Conservation (phyloP, 768 basidiomycete genomes). For the Tulasnella sp. region DNA sequence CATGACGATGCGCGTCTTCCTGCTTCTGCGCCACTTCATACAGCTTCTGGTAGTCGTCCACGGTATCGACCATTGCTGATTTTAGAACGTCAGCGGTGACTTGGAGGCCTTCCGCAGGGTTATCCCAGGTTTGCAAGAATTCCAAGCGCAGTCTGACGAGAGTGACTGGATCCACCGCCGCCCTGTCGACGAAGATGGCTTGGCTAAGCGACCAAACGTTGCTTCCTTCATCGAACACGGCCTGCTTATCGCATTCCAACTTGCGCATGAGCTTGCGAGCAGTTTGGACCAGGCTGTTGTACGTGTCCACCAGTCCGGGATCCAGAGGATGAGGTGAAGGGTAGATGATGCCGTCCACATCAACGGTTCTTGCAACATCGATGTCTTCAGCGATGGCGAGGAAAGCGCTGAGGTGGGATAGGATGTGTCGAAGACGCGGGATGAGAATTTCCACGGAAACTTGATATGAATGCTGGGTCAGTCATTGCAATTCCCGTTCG, state of each 20-base stretch:
- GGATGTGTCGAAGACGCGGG: constrained; percentile 40
- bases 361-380: constrained; percentile 72
- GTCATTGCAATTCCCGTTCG: background rate
- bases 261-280: constrained; percentile 61
- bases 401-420: constrained; percentile 52
- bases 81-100: background rate
- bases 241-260: constrained; percentile 62
- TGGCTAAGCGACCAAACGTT: constrained; percentile 55
- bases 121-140: background rate
- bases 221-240: constrained; percentile 63
- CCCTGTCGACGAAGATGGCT: constrained; percentile 23
- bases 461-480: background rate
- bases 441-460: constrained; percentile 27
- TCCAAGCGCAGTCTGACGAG: background rate
- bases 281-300: constrained; percentile 57
- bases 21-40: constrained; percentile 8
- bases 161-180: background rate
- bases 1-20: background rate
- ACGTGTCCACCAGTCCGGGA: constrained; percentile 26
- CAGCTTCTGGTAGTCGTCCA: constrained; percentile 4
- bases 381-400: constrained; percentile 57
- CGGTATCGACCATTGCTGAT: constrained; percentile 5
- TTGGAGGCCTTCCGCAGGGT: background rate
- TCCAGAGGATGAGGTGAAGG: constrained; percentile 1
- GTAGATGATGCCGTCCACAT: constrained; percentile 52